Base-by-base conservation (phyloP, 139 green algal species). In the Chlamydomonas urium region DNA sequence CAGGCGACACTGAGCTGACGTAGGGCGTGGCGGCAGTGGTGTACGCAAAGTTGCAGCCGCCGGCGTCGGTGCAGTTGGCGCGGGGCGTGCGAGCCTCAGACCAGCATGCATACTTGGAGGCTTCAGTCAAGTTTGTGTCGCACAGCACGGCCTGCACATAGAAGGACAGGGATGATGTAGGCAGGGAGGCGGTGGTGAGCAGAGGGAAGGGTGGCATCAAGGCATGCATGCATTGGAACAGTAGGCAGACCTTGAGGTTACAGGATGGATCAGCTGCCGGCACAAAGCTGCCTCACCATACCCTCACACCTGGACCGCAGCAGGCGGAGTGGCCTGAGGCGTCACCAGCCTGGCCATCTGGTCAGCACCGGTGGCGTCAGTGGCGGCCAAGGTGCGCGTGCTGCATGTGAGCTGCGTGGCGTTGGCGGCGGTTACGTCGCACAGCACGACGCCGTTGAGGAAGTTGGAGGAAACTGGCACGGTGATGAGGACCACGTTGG, bases 371-470 rank as follows among this genome's bases (percentile, higher is more conserved):
- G 50, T 32, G 26, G 56, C 50, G 29, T 75, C 69, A 2, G 69
- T 35, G 2, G 69, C 56, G n/a, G n/a, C n/a, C n/a, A n/a, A n/a
- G n/a, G n/a, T 3, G 47, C 19, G 19, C 66, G 48, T 10, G 66
- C 1, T 28, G 65, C 65, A 71, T 26, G 56, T 68, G 8, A 75
- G 26, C 32, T 35, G 19, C 31, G 69, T 75, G 23, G 26, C 2
- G 3, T 53, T 75, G 10, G 69, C 69, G 10, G 56, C 6, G 36
- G 33, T 10, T 2, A 67, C 53, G 29, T 75, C 69, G 28, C 69
- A 75, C 56, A 75, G 56, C 19, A 63, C 36, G 19, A 69, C 28
- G 4, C 69, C 69, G 57, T 75, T 75, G 28, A 75, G 36, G 56
- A 75, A 75, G 4, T 53, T 75, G 35, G 69, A 65, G 28, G 38